phyloP scores from a whole-genome alignment of 163 green algal species.

The Trebouxiophyceae sp. region DNA sequence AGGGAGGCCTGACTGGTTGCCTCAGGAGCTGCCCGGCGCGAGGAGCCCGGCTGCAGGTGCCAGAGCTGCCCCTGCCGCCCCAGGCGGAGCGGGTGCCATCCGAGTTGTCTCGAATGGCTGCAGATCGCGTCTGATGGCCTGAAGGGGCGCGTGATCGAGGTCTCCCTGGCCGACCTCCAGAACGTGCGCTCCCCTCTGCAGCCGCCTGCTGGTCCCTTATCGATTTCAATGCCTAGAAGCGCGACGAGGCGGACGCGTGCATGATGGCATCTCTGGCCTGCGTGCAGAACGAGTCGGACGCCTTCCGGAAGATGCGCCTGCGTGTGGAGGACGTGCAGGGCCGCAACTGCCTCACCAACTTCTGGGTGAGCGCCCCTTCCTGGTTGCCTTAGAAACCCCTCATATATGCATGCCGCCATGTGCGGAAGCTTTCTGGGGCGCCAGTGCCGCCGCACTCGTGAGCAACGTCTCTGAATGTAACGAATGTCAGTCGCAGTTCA shows the following conservation, averaged over 20 bases:
- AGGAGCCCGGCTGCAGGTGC: too few species aligned
- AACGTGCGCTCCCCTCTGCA: too few species aligned
- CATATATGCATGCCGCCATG: not conserved
- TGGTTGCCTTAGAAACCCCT: not conserved
- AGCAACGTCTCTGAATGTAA: not conserved
- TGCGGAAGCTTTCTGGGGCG: not conserved
- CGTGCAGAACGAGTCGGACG: slow-evolving; percentile 90
- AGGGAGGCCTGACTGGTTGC: too few species aligned
- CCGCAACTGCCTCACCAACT: slow-evolving; percentile 96
- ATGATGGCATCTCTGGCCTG: too few species aligned
- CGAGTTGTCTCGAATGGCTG: too few species aligned
- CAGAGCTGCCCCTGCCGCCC: too few species aligned
- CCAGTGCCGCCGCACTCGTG: not conserved
- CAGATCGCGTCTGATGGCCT: slow-evolving; percentile 98
- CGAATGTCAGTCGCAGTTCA: too few species aligned
- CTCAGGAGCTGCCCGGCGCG: too few species aligned
- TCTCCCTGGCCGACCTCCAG: slow-evolving; percentile 96
- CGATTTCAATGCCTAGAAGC: too few species aligned
- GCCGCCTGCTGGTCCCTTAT: too few species aligned
- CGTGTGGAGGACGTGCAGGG: slow-evolving; percentile 97
- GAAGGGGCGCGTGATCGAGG: slow-evolving; percentile 95
- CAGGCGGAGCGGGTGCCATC: too few species aligned
- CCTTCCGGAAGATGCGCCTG: slow-evolving; percentile 95
- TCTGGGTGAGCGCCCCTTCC: slow-evolving; percentile 75
- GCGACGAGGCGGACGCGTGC: too few species aligned